Percentiles rank a stretch among this genome's conserved stretches.
These are phyloP conservation scores for Dactylellina cionopaga DNA, from an alignment of 2,329 filamentous ascomycete genomes.

Conservation along the genomic window DNA sequence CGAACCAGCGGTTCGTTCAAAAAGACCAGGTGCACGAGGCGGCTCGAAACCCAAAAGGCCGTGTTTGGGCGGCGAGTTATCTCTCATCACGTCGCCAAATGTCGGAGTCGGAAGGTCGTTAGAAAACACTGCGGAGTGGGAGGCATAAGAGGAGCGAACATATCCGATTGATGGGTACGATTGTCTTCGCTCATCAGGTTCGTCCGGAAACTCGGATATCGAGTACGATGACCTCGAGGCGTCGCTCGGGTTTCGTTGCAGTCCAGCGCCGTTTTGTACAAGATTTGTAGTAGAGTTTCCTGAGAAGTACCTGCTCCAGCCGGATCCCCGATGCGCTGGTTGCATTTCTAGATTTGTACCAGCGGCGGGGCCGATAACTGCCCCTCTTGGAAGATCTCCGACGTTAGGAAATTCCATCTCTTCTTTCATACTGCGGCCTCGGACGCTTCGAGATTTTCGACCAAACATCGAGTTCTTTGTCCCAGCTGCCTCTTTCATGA, in stretches of 20 bases:
- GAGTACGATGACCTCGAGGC: constrained; percentile 50
- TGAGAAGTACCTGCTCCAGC: constrained; percentile 57
- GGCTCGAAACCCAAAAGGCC: constrained; percentile 45
- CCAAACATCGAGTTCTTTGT: constrained; percentile 42
- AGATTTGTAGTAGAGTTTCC: constrained; percentile 56
- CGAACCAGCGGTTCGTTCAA: constrained; percentile 40
- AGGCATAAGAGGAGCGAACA: constrained; percentile 47
- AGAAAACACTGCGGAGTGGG: constrained; percentile 44
- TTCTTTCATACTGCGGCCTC: constrained; percentile 29
- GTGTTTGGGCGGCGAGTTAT: constrained; percentile 37
- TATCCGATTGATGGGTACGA: constrained; percentile 52
- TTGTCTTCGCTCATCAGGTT: constrained; percentile 43
- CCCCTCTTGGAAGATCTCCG: constrained; percentile 37
- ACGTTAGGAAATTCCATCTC: constrained; percentile 43
- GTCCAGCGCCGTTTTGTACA: constrained; percentile 46
- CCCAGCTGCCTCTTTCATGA: constrained; percentile 55
- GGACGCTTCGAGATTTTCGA: constrained; percentile 34
- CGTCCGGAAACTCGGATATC: constrained; percentile 48
- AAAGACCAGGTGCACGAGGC: constrained; percentile 43
- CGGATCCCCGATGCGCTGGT: constrained; percentile 53
- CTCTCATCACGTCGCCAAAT: constrained; percentile 50
- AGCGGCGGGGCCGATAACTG: constrained; percentile 35
- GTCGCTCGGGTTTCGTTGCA: constrained; percentile 45
- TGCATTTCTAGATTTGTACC: constrained; percentile 52
- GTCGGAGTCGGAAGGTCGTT: constrained; percentile 44